Evolutionary conservation across 2,329 filamentous ascomycete genomes (phyloP).

Genomic region (Ophiocordyceps sinensis): DNA sequence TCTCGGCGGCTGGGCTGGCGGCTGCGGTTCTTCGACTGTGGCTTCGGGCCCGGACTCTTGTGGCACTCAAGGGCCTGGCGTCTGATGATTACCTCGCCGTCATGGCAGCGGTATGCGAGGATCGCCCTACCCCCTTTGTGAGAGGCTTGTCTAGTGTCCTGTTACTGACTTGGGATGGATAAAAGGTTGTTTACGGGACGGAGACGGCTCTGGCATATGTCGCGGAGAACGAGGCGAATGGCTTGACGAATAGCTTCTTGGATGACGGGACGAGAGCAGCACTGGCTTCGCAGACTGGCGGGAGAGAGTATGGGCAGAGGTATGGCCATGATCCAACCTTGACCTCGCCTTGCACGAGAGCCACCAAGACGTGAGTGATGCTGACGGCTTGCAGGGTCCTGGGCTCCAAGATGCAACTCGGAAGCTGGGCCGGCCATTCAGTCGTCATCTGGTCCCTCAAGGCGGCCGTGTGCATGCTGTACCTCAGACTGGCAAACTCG

Average conservation of each 20-base stretch:
- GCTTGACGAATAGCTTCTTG: constrained; percentile 2
- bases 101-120: background rate
- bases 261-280: background rate
- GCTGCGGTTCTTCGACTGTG: background rate
- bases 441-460: constrained; percentile 3
- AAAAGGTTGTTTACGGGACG: background rate
- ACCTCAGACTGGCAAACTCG: background rate
- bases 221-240: background rate
- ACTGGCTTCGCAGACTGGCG: background rate
- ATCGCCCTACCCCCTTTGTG: background rate
- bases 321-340: background rate
- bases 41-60: background rate
- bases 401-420: constrained; percentile 4
- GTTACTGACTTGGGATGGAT: background rate
- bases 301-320: background rate
- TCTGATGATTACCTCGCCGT: background rate
- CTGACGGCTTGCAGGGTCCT: constrained; percentile 2
- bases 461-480: constrained; percentile 3
- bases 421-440: constrained; percentile 4
- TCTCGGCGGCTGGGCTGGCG: background rate
- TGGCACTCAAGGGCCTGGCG: background rate
- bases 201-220: constrained; percentile 2
- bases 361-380: background rate
- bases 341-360: too few relatives aligned
- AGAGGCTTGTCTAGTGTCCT: background rate